These are phyloP conservation scores for Pseudogymnoascus sp. DNA, from an alignment of 2,329 filamentous ascomycete genomes.

Conservation along the genomic window DNA sequence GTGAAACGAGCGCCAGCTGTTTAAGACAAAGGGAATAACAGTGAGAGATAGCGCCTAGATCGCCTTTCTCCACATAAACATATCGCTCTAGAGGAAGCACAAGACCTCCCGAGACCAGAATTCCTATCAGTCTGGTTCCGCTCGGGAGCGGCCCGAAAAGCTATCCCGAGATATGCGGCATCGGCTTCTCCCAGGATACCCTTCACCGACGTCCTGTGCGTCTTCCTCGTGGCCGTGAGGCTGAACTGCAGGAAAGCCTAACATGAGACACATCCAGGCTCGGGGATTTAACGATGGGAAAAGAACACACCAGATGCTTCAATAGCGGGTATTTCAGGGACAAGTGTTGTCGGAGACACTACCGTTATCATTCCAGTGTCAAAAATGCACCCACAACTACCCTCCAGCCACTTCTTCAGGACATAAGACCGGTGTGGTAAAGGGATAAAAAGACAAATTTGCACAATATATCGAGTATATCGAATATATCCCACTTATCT, in stretches of 20 bases:
- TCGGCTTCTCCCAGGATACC: background rate
- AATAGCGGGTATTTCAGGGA: background rate
- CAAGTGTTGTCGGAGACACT: background rate
- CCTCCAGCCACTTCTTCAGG: background rate
- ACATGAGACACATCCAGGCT: background rate
- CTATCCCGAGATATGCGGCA: background rate
- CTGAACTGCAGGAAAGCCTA: background rate
- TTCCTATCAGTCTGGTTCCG: background rate
- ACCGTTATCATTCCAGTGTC: background rate
- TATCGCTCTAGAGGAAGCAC: background rate
- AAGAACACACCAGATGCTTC: background rate
- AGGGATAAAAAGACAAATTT: background rate
- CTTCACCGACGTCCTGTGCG: background rate
- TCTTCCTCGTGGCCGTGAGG: background rate
- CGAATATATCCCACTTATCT: background rate
- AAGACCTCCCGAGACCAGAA: background rate
- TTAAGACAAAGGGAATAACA: background rate
- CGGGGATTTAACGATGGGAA: background rate
- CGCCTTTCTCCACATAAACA: background rate
- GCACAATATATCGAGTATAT: background rate
- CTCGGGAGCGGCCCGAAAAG: background rate
- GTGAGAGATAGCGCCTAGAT: background rate
- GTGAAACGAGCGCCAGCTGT: background rate
- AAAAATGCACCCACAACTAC: background rate
- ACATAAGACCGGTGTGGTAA: background rate